These are phyloP conservation scores for Annona cherimola DNA, from an alignment of 164 flowering plant species.

Conservation along the genomic window DNA sequence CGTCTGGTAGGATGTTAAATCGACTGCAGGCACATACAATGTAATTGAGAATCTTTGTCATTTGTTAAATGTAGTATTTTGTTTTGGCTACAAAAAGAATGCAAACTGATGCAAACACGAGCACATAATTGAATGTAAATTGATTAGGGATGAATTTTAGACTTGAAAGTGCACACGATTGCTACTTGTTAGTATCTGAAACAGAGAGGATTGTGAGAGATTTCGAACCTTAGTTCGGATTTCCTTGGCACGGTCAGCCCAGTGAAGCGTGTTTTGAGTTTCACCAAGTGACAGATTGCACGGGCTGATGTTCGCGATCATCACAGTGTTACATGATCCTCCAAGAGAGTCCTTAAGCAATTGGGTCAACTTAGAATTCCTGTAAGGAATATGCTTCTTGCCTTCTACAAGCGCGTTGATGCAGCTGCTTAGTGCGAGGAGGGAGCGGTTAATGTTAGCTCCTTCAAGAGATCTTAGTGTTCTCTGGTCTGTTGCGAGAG, in stretches of 20 bases:
- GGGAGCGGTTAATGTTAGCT: slow-evolving; percentile 89
- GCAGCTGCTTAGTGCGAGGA: slow-evolving; percentile 94
- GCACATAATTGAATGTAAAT: too few species aligned
- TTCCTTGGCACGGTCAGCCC: slow-evolving; percentile 97
- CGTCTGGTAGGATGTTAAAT: too few species aligned
- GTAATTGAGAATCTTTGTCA: too few species aligned
- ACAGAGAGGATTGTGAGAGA: background rate
- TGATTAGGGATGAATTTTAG: too few species aligned
- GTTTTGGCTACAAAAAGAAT: too few species aligned
- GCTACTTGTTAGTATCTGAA: background rate
- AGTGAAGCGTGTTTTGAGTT: slow-evolving; percentile 91
- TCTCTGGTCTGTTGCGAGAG: slow-evolving; percentile 91
- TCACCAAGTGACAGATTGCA: slow-evolving; percentile 83
- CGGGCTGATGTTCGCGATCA: slow-evolving; percentile 96
- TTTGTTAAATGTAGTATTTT: too few species aligned
- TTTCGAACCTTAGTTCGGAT: slow-evolving; percentile 66
- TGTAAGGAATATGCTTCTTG: slow-evolving; percentile 82
- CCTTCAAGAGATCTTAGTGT: slow-evolving; percentile 86
- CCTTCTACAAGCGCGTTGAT: slow-evolving; percentile 97
- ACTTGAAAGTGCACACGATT: background rate
- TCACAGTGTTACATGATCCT: slow-evolving; percentile 85
- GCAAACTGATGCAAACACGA: too few species aligned
- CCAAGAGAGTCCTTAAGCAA: slow-evolving; percentile 93
- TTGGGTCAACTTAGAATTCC: slow-evolving; percentile 94
- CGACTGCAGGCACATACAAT: too few species aligned